These are phyloP conservation scores for Tetracladium maxilliforme DNA, from an alignment of 2,329 filamentous ascomycete species.

Conservation along the genomic window DNA sequence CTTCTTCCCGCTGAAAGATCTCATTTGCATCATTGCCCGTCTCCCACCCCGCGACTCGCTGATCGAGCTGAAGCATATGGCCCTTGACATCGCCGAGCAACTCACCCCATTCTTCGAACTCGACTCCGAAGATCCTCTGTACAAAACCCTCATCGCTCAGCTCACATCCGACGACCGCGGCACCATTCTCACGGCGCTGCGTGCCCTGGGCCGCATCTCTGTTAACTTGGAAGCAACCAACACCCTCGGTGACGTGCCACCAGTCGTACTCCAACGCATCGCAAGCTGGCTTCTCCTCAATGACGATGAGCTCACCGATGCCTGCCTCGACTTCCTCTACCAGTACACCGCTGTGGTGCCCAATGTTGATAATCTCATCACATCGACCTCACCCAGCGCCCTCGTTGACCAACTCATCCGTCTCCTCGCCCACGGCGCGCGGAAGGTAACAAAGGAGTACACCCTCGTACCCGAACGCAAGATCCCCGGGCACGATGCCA, in stretches of 20 bases:
- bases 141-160: slow-evolving; percentile 54
- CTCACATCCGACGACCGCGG: slow-evolving; percentile 63
- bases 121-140: slow-evolving; percentile 61
- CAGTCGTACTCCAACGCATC: slow-evolving; percentile 48
- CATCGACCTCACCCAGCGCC: slow-evolving; percentile 43
- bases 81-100: slow-evolving; percentile 82
- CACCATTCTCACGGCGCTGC: slow-evolving; percentile 63
- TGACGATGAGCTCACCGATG: slow-evolving; percentile 80
- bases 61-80: slow-evolving; percentile 79
- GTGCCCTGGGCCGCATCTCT: slow-evolving; percentile 73
- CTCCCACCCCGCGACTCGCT: slow-evolving; percentile 59
- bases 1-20: slow-evolving; percentile 62
- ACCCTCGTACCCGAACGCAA: slow-evolving; percentile 41
- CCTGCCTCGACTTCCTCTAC: slow-evolving; percentile 86
- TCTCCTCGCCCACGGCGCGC: slow-evolving; percentile 62
- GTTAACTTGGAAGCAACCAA: slow-evolving; percentile 76
- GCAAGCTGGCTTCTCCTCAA: slow-evolving; percentile 65
- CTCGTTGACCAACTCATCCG: slow-evolving; percentile 68
- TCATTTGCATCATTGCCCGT: slow-evolving; percentile 69
- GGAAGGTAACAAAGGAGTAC: slow-evolving; percentile 42
- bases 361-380: slow-evolving; percentile 64
- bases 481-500: slow-evolving; percentile 39
- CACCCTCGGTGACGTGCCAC: slow-evolving; percentile 56
- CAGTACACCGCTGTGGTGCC: slow-evolving; percentile 79
- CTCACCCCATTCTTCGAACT: slow-evolving; percentile 70